Evolutionary conservation across 352 stramenopile genomes (phyloP).

Genomic region (Pilasporangium apinafurcum): DNA sequence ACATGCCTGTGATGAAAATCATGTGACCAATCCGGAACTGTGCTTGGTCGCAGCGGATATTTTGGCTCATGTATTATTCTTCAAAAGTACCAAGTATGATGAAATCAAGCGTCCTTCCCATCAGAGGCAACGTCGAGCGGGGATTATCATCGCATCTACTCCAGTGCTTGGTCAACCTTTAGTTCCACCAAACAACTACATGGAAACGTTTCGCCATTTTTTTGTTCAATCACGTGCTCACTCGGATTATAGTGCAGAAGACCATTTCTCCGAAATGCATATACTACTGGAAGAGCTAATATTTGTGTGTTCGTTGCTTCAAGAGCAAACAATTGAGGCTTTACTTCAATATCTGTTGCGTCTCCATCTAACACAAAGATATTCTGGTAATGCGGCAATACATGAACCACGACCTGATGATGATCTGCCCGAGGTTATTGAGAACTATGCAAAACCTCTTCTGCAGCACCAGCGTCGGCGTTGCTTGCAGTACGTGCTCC

Average conservation of each 20-base stretch:
- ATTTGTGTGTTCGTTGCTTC: neutral
- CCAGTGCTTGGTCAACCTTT: neutral
- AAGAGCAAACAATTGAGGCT: neutral
- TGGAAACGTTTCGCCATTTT: constrained; percentile 5
- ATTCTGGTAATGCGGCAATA: neutral
- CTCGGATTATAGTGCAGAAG: too few relatives aligned
- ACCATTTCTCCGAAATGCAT: too few relatives aligned
- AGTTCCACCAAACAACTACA: neutral
- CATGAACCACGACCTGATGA: neutral
- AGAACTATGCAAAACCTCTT: neutral
- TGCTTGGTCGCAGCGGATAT: constrained; percentile 6
- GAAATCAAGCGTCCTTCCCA: neutral
- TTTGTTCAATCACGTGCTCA: constrained; percentile 1
- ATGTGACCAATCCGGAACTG: neutral
- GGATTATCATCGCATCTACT: too few relatives aligned
- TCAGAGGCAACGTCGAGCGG: neutral
- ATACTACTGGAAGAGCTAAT: too few relatives aligned
- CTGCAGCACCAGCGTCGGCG: neutral
- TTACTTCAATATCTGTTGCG: constrained; percentile 1
- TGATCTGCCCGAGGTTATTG: neutral
- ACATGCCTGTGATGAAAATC: neutral
- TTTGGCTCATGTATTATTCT: constrained; percentile 6
- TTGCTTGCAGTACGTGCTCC: constrained; percentile 2
- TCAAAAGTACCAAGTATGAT: constrained; percentile 5
- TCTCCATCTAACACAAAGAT: constrained; percentile 3